Evolutionary conservation across 2,329 filamentous ascomycete species (phyloP), one percentile per base, ranked within the genome.

Genomic region (Calycina herbarum): DNA sequence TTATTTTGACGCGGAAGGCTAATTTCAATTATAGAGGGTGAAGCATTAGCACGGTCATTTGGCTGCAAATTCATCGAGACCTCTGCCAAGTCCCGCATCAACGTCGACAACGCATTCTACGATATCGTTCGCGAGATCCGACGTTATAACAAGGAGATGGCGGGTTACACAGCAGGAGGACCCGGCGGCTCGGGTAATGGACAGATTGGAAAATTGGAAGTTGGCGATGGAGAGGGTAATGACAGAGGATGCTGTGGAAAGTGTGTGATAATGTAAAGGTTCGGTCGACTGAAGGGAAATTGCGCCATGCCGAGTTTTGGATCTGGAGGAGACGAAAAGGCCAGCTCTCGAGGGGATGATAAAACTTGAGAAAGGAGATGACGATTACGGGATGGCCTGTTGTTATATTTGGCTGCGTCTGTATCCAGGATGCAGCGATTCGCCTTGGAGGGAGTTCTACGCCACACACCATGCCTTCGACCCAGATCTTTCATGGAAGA

Each of bases 31-130:
- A 75, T 80, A 97, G 94, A 98, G 89, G 94, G 94, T 75, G 90
- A 95, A 81, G 86, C 89, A 67, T 83, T 98, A 72, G 94, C 94
- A 70, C 87, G 86, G 73, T 89, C 89, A 70, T 98, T 99, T 79
- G 89, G 89, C 77, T 99, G 95, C 89, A 96, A 95, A 78, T 99
- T 98, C 83, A 96, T 98, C 82, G 95, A 99, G 84, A 98, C 95
- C 13, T 99, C 95, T 54, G 95, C 95, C 72, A 99, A 98, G 83
- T 96, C 94, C 69, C 90, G 94, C 78, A 96, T 95, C 83, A 97
- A 98, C 77, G 95, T 99, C 75, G 95, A 99, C 81, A 94, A 96
- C 81, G 93, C 94, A 64, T 99, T 99, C 82, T 98, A 94, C 85
- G 94, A 98, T 78, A 94, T 98, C 73, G 95, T 99, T 66, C 91